phyloP scores from a whole-genome alignment of 1,139 yeast species.

The Saccharomyces hybrid region DNA sequence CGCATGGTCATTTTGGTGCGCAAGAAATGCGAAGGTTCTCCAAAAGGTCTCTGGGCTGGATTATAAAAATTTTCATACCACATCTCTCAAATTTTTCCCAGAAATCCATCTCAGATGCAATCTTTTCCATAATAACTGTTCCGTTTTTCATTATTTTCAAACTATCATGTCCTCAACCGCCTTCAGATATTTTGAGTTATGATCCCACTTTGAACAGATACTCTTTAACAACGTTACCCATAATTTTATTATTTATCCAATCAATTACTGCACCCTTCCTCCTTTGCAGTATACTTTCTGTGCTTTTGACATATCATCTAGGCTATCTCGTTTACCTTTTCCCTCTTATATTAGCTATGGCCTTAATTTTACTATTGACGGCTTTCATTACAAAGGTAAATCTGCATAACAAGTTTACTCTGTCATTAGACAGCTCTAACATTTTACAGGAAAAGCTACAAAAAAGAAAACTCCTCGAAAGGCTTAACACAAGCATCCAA shows the following conservation, averaged over 20 bases:
- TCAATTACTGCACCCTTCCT: slow-evolving; percentile 19
- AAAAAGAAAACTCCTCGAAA: not conserved
- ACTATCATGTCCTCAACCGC: slow-evolving; percentile 24
- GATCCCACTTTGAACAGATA: slow-evolving; percentile 13
- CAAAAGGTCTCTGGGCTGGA: slow-evolving; percentile 8
- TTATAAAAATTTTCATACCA: slow-evolving; percentile 20
- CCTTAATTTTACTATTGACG: slow-evolving; percentile 7
- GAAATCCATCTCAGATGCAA: slow-evolving; percentile 19
- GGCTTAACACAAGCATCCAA: slow-evolving; percentile 3
- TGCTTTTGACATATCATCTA: slow-evolving; percentile 8
- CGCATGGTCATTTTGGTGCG: not conserved
- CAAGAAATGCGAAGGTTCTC: slow-evolving; percentile 5
- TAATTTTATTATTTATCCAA: slow-evolving; percentile 18
- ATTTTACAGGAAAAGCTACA: not conserved
- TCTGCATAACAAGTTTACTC: slow-evolving; percentile 18
- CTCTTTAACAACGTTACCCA: slow-evolving; percentile 10
- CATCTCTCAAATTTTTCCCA: slow-evolving; percentile 22
- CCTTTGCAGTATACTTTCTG: slow-evolving; percentile 13
- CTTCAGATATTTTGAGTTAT: slow-evolving; percentile 14
- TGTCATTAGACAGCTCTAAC: slow-evolving; percentile 7
- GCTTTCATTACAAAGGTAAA: slow-evolving; percentile 10
- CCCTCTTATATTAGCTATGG: slow-evolving; percentile 9
- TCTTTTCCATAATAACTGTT: slow-evolving; percentile 20
- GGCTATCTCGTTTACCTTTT: slow-evolving; percentile 7
- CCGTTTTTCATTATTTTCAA: slow-evolving; percentile 27